phyloP scores from a whole-genome alignment of 2,329 filamentous ascomycete genomes.

The Neofusicoccum laricinum region DNA sequence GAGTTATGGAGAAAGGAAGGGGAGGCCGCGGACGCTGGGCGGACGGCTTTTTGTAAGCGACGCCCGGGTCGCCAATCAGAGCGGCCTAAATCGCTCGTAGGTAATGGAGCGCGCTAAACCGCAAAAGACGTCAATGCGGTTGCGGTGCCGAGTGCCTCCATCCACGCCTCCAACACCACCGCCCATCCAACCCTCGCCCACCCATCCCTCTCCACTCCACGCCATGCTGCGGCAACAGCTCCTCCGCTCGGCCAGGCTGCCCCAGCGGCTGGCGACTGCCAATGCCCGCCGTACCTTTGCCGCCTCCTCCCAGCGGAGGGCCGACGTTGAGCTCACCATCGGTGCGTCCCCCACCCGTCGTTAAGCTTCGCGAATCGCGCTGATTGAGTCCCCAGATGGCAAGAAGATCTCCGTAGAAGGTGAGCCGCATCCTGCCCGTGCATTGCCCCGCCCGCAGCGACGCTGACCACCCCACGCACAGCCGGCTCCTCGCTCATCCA shows the following conservation, averaged over 20 bases:
- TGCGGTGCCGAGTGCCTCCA: constrained; percentile 8
- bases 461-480: constrained; percentile 43
- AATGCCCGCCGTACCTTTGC: constrained; percentile 70
- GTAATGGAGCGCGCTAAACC: background rate
- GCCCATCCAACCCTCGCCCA: constrained; percentile 3
- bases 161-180: constrained; percentile 16
- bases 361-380: constrained; percentile 23
- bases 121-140: constrained; percentile 14
- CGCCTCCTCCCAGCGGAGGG: constrained; percentile 72
- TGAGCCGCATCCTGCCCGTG: constrained; percentile 34
- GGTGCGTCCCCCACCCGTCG: constrained; percentile 54
- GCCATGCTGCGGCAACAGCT: constrained; percentile 64
- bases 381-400: constrained; percentile 63
- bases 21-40: background rate
- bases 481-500: constrained; percentile 97
- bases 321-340: constrained; percentile 96
- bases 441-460: constrained; percentile 19
- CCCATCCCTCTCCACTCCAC: constrained; percentile 18
- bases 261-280: constrained; percentile 50
- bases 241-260: constrained; percentile 59
- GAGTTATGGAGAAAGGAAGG: constrained; percentile 47
- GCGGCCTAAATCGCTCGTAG: background rate
- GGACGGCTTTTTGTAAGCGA: constrained; percentile 16
- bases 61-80: constrained; percentile 15
- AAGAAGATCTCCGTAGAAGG: constrained; percentile 98